These are phyloP conservation scores for Ophiobolus disseminans DNA, from an alignment of 2,329 filamentous ascomycete genomes.

Conservation along the genomic window DNA sequence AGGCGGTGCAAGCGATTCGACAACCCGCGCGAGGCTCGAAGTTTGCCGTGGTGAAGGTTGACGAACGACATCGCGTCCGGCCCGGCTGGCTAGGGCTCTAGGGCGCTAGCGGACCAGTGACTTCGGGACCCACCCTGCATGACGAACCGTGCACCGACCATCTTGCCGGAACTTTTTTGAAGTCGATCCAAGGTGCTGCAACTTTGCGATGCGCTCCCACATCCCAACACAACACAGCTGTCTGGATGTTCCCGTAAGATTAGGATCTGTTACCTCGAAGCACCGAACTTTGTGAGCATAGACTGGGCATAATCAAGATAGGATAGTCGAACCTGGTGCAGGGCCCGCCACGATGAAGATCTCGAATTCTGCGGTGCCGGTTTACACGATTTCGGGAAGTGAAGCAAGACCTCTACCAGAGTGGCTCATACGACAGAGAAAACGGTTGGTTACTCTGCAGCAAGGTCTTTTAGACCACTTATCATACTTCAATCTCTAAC, in stretches of 20 bases:
- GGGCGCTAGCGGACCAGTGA: conserved; percentile 1
- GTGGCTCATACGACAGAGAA: conserved; percentile 90
- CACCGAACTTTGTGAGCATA: too few relatives aligned
- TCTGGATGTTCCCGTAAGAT: background rate
- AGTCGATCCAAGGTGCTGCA: too few relatives aligned
- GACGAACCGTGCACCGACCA: too few relatives aligned
- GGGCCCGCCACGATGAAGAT: conserved; percentile 73
- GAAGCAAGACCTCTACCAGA: conserved; percentile 88
- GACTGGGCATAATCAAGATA: too few relatives aligned
- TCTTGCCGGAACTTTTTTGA: conserved; percentile 11
- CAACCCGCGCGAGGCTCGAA: conserved; percentile 5
- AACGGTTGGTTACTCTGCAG: conserved; percentile 61
- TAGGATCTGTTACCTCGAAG: too few relatives aligned
- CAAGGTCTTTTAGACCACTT: too few relatives aligned
- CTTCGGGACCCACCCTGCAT: conserved; percentile 1
- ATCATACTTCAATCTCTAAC: conserved; percentile 13
- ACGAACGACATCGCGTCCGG: conserved; percentile 5
- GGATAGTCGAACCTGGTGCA: too few relatives aligned
- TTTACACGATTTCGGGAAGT: conserved; percentile 94
- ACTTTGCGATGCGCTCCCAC: too few relatives aligned
- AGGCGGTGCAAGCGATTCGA: background rate
- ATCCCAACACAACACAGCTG: too few relatives aligned
- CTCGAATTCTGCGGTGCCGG: conserved; percentile 81
- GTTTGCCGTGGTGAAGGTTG: conserved; percentile 5
- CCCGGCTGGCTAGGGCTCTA: too few relatives aligned